Percentiles rank a stretch among this genome's conserved stretches.
These are phyloP conservation scores for Cytospora chrysosperma DNA, from an alignment of 2,329 filamentous ascomycete species.

Conservation along the genomic window DNA sequence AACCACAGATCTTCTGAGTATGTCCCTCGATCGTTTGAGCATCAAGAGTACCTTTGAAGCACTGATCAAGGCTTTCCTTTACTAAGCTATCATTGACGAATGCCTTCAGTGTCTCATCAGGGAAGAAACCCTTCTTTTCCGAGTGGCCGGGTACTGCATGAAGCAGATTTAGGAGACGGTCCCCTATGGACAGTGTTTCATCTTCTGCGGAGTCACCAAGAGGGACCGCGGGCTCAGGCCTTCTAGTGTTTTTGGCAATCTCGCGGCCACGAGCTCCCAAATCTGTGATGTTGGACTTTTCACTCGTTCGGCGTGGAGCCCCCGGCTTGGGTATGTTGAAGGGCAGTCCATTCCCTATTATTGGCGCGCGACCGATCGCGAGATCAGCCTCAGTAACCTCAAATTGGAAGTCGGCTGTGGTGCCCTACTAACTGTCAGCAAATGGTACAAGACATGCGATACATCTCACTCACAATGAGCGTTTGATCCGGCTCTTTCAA, in stretches of 20 bases:
- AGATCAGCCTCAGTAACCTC: not conserved
- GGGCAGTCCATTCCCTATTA: not conserved
- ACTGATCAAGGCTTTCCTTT: not conserved
- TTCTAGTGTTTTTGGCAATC: not conserved
- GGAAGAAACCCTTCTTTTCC: slow-evolving; percentile 1
- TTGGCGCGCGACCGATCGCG: not conserved
- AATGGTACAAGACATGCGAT: not conserved
- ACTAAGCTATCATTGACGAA: not conserved
- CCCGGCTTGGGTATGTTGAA: not conserved
- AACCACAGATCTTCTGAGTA: not conserved
- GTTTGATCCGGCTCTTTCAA: not conserved
- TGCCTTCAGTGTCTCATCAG: not conserved
- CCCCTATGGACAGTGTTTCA: not conserved
- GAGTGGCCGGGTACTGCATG: not conserved
- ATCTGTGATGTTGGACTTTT: not conserved
- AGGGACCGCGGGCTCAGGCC: not conserved
- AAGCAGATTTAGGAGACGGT: not conserved
- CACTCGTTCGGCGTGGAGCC: not conserved
- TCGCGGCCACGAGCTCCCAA: not conserved
- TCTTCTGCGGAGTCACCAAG: not conserved
- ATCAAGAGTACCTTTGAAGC: not conserved
- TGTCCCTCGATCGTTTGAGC: not conserved
- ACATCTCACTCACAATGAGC: not conserved
- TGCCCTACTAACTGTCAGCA: not conserved
- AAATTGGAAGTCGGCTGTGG: not conserved